Base-by-base conservation (phyloP, 805 yeast species). In the Kuraishia ogatae region DNA sequence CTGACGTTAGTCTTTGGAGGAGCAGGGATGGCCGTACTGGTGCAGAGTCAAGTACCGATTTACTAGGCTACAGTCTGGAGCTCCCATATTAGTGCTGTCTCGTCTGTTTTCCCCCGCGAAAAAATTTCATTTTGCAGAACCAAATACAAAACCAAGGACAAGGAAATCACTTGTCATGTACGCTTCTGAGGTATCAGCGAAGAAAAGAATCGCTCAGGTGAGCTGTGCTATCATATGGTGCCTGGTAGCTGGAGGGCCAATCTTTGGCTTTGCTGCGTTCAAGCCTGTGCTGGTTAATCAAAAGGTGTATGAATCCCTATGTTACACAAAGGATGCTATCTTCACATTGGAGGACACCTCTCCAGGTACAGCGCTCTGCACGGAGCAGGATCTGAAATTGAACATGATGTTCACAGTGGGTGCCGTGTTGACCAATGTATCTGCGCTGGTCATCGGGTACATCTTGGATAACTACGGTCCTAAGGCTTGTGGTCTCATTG, bases 211-310 rank as follows among this genome's bases (percentile, higher is more conserved):
- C 10, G 55, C 76, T 1, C 96, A 90, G 66, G 78, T 88, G 11
- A 51, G 65, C 1, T 88, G 96, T 69, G 92, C 97, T 28, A 80
- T 89, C 19, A 55, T 76, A 0, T 92, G 97, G 97, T 93, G 97
- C 71, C 71, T 92, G 15, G 74, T 89, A 46, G 90, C 97, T 0
- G 97, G 97, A 0, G 98, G 97, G 5, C 90, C 96, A 1, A 84
- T 92, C 15, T 92, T 92, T 75, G 98, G 98, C 2, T 92, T 92
- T 73, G 97, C 97, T 23, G 97, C 98, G 2, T 73, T 92, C 54
- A 93, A 93, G 65, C 96, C 96, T 5, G 81, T 92, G 11, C 71
- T 93, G 50, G 78, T 90, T 20, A 67, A 75, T 10, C 92, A 93
- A 65, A 91, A 93, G 2, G 85, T 92, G 2, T 93, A 92, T 63